Conservation (phyloP, 805 yeast species). For the Candida suzukii region DNA sequence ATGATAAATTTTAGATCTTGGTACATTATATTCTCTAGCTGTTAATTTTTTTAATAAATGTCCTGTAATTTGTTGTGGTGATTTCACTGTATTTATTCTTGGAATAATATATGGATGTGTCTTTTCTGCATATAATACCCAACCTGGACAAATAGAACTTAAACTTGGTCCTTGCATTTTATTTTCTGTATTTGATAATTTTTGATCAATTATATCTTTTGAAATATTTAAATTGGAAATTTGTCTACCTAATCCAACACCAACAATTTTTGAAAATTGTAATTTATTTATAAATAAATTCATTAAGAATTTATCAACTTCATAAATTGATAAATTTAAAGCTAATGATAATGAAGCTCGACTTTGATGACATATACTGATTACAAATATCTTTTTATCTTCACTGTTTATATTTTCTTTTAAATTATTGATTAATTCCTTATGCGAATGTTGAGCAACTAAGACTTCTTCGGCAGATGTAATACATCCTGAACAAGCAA, state of each 20-base stretch:
- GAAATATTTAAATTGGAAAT: conserved; percentile 48
- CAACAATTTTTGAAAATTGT: conserved; percentile 71
- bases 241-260: conserved; percentile 76
- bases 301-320: conserved; percentile 55
- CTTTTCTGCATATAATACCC: conserved; percentile 93
- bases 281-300: conserved; percentile 51
- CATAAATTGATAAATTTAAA: conserved; percentile 40
- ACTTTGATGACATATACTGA: conserved; percentile 80
- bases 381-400: conserved; percentile 48
- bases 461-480: conserved; percentile 96
- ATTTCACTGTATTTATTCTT: conserved; percentile 62
- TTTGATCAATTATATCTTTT: conserved; percentile 25
- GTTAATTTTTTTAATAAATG: conserved; percentile 53
- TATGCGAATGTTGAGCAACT: conserved; percentile 85
- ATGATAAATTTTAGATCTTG: conserved; percentile 50
- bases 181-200: background rate
- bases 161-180: conserved; percentile 41
- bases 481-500: conserved; percentile 96
- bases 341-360: conserved; percentile 78
- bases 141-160: conserved; percentile 87
- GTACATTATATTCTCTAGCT: conserved; percentile 25
- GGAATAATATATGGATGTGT: conserved; percentile 84
- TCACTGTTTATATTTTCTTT: conserved; percentile 21
- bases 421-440: conserved; percentile 61
- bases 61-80: conserved; percentile 94